Percentiles rank a stretch among this genome's conserved stretches.
Conservation (phyloP, 805 yeast species). For the Pichia heedii region DNA sequence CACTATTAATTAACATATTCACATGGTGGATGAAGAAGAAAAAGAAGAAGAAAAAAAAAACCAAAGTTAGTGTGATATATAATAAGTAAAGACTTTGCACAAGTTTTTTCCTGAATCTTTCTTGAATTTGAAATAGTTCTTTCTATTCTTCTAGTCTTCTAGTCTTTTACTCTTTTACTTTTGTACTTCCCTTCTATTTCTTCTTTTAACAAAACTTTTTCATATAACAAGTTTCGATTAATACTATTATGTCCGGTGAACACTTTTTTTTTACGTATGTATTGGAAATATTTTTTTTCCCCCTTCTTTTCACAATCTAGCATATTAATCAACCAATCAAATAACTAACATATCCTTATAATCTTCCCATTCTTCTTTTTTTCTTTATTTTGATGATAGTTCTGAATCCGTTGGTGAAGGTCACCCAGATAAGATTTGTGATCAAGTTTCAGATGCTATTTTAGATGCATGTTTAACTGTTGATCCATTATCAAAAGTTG, state of each 20-base stretch:
- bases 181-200: neutral
- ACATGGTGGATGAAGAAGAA: no score
- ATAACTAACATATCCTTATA: slow-evolving; percentile 2
- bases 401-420: slow-evolving; percentile 93
- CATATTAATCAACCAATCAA: no score
- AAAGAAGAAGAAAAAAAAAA: no score
- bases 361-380: slow-evolving; percentile 22
- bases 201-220: neutral
- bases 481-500: slow-evolving; percentile 97
- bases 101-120: no score
- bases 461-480: slow-evolving; percentile 93
- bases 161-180: neutral
- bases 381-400: slow-evolving; percentile 40
- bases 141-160: no score
- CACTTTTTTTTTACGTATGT: slow-evolving; percentile 27
- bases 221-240: neutral
- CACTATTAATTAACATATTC: no score
- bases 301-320: no score
- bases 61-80: no score
- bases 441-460: slow-evolving; percentile 97
- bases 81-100: no score
- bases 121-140: no score
- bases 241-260: slow-evolving; percentile 16
- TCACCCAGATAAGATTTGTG: slow-evolving; percentile 95
- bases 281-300: neutral